Percentiles rank a stretch among this genome's conserved stretches.
Evolutionary conservation across 306 rosid species (phyloP).

Genomic region (Rubus idaeus): DNA sequence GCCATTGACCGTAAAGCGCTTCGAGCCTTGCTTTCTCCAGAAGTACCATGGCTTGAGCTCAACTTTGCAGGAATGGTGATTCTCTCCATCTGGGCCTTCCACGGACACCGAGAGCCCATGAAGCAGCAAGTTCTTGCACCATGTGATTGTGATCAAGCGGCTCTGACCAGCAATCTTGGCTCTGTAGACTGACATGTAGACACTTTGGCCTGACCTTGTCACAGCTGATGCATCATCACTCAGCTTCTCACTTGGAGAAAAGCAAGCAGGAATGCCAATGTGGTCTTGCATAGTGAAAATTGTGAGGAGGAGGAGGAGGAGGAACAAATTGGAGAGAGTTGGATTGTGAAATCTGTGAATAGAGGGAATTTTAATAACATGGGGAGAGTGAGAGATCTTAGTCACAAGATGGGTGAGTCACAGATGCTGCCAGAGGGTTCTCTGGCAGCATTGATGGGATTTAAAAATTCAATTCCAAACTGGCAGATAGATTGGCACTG

Average conservation of each 20-base stretch:
- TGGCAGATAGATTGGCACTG: conserved; percentile 63
- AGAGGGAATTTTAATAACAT: conserved; percentile 12
- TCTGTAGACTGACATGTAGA: conserved; percentile 63
- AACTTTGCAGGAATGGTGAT: conserved; percentile 69
- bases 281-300: conserved; percentile 56
- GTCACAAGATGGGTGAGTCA: conserved; percentile 45
- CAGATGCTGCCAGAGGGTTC: conserved; percentile 62
- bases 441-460: conserved; percentile 49
- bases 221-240: conserved; percentile 50
- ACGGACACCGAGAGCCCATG: conserved; percentile 73
- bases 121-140: conserved; percentile 75
- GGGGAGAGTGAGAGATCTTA: conserved; percentile 42
- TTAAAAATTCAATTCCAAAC: conserved; percentile 41
- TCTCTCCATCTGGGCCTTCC: conserved; percentile 63
- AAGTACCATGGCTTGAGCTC: conserved; percentile 95
- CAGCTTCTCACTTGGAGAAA: conserved; percentile 53
- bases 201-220: conserved; percentile 76
- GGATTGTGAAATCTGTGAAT: conserved; percentile 28
- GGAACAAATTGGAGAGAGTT: conserved; percentile 18
- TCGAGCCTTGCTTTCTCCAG: conserved; percentile 85
- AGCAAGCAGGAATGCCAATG: conserved; percentile 75
- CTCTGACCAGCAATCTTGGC: conserved; percentile 67
- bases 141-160: conserved; percentile 68
- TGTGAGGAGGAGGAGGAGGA: conserved; percentile 9
- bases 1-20: conserved; percentile 54